Evolutionary conservation across 2,329 filamentous ascomycete genomes (phyloP).

Genomic region (Hypoxylon sp.): DNA sequence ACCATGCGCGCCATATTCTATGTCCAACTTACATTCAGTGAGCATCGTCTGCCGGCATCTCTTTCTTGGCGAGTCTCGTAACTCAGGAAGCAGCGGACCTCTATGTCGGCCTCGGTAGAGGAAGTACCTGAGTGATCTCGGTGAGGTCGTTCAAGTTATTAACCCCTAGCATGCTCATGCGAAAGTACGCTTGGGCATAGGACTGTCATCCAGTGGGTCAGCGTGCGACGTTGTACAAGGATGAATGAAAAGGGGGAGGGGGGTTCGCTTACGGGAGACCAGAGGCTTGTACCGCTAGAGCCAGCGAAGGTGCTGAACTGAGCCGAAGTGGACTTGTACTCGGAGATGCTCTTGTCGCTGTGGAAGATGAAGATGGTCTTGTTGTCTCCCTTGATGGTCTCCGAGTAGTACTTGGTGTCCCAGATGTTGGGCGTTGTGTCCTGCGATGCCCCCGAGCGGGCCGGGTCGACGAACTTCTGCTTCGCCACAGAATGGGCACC

Average conservation of each 20-base stretch:
- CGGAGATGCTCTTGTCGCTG: slow-evolving; percentile 43
- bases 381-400: slow-evolving; percentile 47
- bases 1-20: not conserved
- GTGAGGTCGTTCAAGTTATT: slow-evolving; percentile 55
- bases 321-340: slow-evolving; percentile 28
- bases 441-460: slow-evolving; percentile 50
- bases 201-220: slow-evolving; percentile 30
- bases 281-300: slow-evolving; percentile 29
- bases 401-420: slow-evolving; percentile 59
- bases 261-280: slow-evolving; percentile 39
- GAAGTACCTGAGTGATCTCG: slow-evolving; percentile 53
- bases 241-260: not conserved
- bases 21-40: not conserved
- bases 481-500: slow-evolving; percentile 61
- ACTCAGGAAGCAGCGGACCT: not conserved
- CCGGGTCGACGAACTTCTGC: slow-evolving; percentile 55
- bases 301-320: slow-evolving; percentile 41
- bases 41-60: no score
- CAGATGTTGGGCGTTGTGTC: slow-evolving; percentile 59
- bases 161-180: slow-evolving; percentile 54
- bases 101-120: slow-evolving; percentile 24
- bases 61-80: no score
- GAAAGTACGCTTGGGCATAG: slow-evolving; percentile 53
- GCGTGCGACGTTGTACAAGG: not conserved
- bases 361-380: slow-evolving; percentile 46